Percentiles rank a stretch among this genome's conserved stretches.
Evolutionary conservation across 306 rosid genomes (phyloP).

Genomic region (Cucumis melo): DNA sequence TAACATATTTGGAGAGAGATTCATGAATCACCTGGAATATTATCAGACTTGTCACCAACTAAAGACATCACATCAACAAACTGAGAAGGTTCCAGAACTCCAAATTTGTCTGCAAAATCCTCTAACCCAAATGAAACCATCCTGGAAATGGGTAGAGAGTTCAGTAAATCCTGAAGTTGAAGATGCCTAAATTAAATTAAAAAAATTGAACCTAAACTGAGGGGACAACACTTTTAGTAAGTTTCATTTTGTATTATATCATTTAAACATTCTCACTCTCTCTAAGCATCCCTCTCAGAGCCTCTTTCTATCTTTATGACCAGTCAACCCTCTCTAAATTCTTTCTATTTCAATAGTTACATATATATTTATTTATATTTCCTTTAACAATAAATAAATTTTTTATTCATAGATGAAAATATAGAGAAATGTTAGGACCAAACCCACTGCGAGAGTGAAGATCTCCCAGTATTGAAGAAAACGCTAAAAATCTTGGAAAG

Average conservation of each 20-base stretch:
- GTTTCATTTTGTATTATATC: background rate
- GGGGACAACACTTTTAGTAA: background rate
- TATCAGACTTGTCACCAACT: conserved; percentile 81
- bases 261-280: background rate
- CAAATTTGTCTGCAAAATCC: conserved; percentile 61
- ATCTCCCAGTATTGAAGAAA: background rate
- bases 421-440: no score
- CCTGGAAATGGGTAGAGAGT: conserved; percentile 24
- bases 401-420: no score
- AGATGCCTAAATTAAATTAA: background rate
- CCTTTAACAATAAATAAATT: no score
- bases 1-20: conserved; percentile 15
- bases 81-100: conserved; percentile 73
- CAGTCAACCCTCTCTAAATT: no score
- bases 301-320: background rate
- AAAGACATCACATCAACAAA: conserved; percentile 82
- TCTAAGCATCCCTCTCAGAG: background rate
- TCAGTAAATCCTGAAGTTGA: conserved; percentile 9
- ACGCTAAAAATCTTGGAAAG: background rate
- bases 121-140: conserved; percentile 94
- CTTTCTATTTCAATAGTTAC: no score
- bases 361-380: no score
- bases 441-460: no score
- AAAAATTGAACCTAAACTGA: background rate
- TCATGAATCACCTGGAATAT: conserved; percentile 68